Evolutionary conservation across 192 early-diverging fungal genomes (phyloP).

Genomic region (Thoreauomyces humboldtii): DNA sequence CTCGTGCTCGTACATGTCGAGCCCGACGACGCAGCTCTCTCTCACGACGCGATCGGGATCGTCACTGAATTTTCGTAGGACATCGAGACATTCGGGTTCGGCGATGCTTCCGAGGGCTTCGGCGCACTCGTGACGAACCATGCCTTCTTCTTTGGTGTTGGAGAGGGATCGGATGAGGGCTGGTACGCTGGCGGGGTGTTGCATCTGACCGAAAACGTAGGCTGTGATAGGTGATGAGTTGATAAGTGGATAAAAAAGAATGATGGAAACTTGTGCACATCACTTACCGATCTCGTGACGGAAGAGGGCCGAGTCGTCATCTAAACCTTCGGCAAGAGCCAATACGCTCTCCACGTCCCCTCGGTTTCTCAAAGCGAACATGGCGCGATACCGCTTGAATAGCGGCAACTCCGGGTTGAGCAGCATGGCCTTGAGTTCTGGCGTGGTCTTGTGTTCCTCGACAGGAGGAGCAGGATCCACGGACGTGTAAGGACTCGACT

Average conservation of each 20-base stretch:
- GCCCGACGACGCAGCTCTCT: slow-evolving; percentile 87
- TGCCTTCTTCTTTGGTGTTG: slow-evolving; percentile 73
- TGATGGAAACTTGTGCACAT: background rate
- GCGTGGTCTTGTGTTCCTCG: slow-evolving; percentile 54
- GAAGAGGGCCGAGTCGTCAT: slow-evolving; percentile 78
- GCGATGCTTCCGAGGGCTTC: slow-evolving; percentile 97
- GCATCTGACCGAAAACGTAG: slow-evolving; percentile 97
- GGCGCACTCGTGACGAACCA: slow-evolving; percentile 97
- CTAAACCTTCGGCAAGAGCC: slow-evolving; percentile 81
- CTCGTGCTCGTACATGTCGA: slow-evolving; percentile 96
- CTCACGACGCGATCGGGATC: slow-evolving; percentile 83
- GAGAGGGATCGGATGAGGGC: slow-evolving; percentile 69
- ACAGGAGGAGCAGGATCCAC: slow-evolving; percentile 90
- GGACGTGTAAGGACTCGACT: slow-evolving; percentile 59
- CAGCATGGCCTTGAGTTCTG: slow-evolving; percentile 64
- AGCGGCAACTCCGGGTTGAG: slow-evolving; percentile 68
- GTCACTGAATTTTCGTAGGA: slow-evolving; percentile 67
- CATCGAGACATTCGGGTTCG: slow-evolving; percentile 75
- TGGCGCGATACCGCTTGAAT: slow-evolving; percentile 90
- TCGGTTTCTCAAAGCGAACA: slow-evolving; percentile 93
- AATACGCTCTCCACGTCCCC: slow-evolving; percentile 78
- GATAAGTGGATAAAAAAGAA: background rate
- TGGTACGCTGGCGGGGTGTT: slow-evolving; percentile 86
- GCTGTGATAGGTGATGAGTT: slow-evolving; percentile 39
- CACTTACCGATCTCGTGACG: slow-evolving; percentile 77